Conservation (phyloP, 768 basidiomycete species). For the Tricholoma terreum region DNA sequence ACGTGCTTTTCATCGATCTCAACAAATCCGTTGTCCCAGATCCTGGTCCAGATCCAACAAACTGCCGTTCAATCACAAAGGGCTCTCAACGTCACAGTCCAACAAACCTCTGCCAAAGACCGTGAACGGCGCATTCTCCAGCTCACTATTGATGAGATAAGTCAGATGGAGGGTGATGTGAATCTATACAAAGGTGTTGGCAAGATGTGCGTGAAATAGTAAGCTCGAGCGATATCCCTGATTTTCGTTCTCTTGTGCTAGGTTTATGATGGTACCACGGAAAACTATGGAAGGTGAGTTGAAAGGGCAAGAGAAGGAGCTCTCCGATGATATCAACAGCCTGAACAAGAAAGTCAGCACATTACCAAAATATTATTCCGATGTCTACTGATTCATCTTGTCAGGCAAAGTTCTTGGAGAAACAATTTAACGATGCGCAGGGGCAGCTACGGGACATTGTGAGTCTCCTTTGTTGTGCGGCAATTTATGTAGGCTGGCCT, state of each 20-base stretch:
- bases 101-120: slow-evolving; percentile 80
- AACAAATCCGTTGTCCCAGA: slow-evolving; percentile 46
- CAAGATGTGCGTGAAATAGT: slow-evolving; percentile 67
- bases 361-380: neutral
- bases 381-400: neutral
- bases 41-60: slow-evolving; percentile 89
- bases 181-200: slow-evolving; percentile 94
- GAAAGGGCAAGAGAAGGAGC: slow-evolving; percentile 73
- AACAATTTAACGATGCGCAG: slow-evolving; percentile 90
- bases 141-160: slow-evolving; percentile 83
- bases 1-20: slow-evolving; percentile 14
- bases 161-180: slow-evolving; percentile 62
- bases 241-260: slow-evolving; percentile 26
- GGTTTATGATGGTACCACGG: slow-evolving; percentile 90
- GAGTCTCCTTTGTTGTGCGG: slow-evolving; percentile 21
- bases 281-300: slow-evolving; percentile 75
- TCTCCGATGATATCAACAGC: slow-evolving; percentile 78
- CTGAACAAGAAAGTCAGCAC: slow-evolving; percentile 78
- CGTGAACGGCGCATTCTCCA: slow-evolving; percentile 87
- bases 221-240: neutral
- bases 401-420: slow-evolving; percentile 88
- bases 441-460: slow-evolving; percentile 84
- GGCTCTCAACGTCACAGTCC: slow-evolving; percentile 65
- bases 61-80: slow-evolving; percentile 85
- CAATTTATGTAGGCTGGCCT: neutral